Evolutionary conservation across 768 basidiomycete species (phyloP), one percentile per base, ranked within the genome.

Genomic region (Glaciozyma antarctica): DNA sequence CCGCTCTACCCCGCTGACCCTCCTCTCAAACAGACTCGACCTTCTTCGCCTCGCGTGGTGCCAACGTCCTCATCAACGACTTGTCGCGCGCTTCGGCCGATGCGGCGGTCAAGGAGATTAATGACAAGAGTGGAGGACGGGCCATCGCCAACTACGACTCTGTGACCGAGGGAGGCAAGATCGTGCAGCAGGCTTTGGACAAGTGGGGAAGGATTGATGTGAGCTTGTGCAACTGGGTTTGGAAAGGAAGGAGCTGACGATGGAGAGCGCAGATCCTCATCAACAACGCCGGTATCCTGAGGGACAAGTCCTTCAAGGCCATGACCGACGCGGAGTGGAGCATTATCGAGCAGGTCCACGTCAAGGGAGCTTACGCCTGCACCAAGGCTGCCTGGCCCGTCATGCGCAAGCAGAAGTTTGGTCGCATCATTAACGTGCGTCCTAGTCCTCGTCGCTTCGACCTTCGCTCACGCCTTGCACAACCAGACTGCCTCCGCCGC

Each of bases 301-400:
- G 71, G 22, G 79, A 79, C 74, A 79, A 78, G 72, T 73, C 77
- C 24, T 92, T 99, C 82, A 94, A 90, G 81, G 95, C 92, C 78
- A 95, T 99, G 90, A 81, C 89, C 0, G 93, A 98, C 77, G 82
- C 85, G 57, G 76, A 76, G 59, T 74, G 66, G 62, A 67, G 72
- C 65, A 49, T 65, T 22, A 65, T 74, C 30, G 66, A 71, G n/a
- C 67, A 67, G 17, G 73, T 69, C 32, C 95, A 98, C 74, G 77
- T 99, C 69, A 97, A 94, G 78, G 94, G 92, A 49, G 87, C 94
- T 0, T 98, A 85, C 76, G 80, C 90, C 10, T 92, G 90, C 76
- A 88, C 88, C 43, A 94, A 92, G 76, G 93, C 95, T 47, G 92
- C 84, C 43, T 99, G 95, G 95, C 90, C 92, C 17, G 79, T 88